phyloP scores from a whole-genome alignment of 768 basidiomycete species.

The Sporobolomyces roseus region DNA sequence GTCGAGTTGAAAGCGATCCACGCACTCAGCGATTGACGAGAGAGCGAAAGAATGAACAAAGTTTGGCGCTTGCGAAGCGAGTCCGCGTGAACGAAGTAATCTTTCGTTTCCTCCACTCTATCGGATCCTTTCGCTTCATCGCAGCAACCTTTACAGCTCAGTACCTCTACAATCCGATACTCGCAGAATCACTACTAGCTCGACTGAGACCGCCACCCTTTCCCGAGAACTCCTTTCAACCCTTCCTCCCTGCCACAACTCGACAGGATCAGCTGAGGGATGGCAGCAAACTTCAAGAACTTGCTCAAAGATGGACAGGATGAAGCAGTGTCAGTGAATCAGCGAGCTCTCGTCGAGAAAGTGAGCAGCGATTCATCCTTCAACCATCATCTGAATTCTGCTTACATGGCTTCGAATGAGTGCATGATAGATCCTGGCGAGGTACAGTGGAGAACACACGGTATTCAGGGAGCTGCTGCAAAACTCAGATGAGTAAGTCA shows the following conservation, averaged over 20 bases:
- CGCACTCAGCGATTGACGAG: no score
- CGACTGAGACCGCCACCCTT: no score
- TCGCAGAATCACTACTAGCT: no score
- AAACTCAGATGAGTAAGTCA: slow-evolving; percentile 88
- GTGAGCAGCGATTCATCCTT: neutral
- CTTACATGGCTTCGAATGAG: neutral
- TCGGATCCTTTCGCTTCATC: no score
- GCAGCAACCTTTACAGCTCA: no score
- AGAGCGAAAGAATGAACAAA: no score
- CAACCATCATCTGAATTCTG: neutral
- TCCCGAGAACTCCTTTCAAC: neutral
- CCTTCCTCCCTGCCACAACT: neutral
- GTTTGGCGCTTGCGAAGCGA: no score
- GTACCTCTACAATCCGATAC: no score
- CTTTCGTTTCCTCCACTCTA: no score
- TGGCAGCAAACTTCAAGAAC: slow-evolving; percentile 14
- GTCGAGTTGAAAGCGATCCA: no score
- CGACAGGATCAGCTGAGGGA: no score
- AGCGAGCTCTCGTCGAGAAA: slow-evolving; percentile 38
- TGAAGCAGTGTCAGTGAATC: slow-evolving; percentile 39
- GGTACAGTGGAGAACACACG: slow-evolving; percentile 93
- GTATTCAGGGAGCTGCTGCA: slow-evolving; percentile 82
- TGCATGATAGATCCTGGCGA: slow-evolving; percentile 66
- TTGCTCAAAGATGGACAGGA: slow-evolving; percentile 29
- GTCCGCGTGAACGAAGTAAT: no score